Percentiles rank a stretch among this genome's conserved stretches.
phyloP scores from a whole-genome alignment of 2,329 filamentous ascomycete genomes.

The Monosporascus sp. region DNA sequence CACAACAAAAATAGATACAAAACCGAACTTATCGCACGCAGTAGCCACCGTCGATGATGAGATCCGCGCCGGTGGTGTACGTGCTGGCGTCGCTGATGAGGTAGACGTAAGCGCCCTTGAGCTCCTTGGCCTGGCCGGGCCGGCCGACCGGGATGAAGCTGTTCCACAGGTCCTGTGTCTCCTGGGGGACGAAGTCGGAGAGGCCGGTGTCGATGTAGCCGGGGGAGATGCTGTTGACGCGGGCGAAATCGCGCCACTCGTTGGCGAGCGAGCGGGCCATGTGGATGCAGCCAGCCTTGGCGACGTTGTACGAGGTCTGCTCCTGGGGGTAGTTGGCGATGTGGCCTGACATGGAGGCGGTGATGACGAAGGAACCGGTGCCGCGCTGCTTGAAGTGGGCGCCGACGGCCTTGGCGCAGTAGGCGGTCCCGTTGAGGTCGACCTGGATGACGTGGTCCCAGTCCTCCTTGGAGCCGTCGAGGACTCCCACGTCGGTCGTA shows the following conservation, averaged over 20 bases:
- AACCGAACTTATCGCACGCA: slow-evolving; percentile 17
- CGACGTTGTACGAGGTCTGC: slow-evolving; percentile 57
- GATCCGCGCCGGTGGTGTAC: slow-evolving; percentile 68
- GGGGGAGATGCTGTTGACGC: slow-evolving; percentile 56
- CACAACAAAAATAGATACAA: no score
- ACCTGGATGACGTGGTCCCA: slow-evolving; percentile 56
- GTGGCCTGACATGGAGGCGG: slow-evolving; percentile 60
- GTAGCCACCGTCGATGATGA: slow-evolving; percentile 70
- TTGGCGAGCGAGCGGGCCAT: slow-evolving; percentile 42
- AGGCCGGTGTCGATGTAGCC: slow-evolving; percentile 49
- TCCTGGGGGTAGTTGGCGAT: slow-evolving; percentile 62
- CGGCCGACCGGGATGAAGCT: slow-evolving; percentile 36
- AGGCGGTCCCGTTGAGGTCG: slow-evolving; percentile 62
- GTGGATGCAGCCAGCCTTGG: slow-evolving; percentile 46
- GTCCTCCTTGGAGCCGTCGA: slow-evolving; percentile 49
- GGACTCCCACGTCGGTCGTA: slow-evolving; percentile 50
- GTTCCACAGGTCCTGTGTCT: slow-evolving; percentile 27
- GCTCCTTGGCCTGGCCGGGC: slow-evolving; percentile 58
- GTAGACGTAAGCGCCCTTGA: slow-evolving; percentile 71
- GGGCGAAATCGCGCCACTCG: slow-evolving; percentile 59
- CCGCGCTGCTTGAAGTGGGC: slow-evolving; percentile 57
- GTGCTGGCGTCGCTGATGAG: slow-evolving; percentile 69
- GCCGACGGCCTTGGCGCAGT: slow-evolving; percentile 56
- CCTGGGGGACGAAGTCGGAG: slow-evolving; percentile 37
- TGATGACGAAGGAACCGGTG: slow-evolving; percentile 58